phyloP scores from a whole-genome alignment of 345 rosid genomes.

The Streptanthus diversifolius region DNA sequence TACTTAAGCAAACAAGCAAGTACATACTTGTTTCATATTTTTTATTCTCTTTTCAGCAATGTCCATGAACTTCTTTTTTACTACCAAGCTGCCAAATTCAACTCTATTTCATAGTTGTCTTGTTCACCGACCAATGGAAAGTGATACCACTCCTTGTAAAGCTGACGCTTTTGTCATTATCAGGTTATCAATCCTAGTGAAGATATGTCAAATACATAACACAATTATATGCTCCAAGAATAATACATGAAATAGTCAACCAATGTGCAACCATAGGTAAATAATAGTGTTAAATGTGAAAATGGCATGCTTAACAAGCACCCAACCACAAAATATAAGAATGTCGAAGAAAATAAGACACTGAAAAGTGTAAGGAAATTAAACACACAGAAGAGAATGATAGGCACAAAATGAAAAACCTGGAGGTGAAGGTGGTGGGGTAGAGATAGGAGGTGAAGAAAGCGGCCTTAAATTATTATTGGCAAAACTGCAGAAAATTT shows the following conservation, averaged over 20 bases:
- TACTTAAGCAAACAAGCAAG: slow-evolving; percentile 1
- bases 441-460: slow-evolving; percentile 59
- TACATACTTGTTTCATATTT: neutral
- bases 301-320: neutral
- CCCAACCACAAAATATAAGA: neutral
- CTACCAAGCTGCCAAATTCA: neutral
- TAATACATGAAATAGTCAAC: neutral
- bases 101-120: neutral
- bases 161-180: neutral
- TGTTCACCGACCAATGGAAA: neutral
- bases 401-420: slow-evolving; percentile 39
- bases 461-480: slow-evolving; percentile 28
- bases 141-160: neutral
- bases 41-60: neutral
- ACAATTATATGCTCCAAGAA: neutral
- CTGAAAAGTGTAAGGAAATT: neutral
- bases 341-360: neutral
- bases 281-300: no score
- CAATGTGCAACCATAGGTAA: no score
- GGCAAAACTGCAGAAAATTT: slow-evolving; percentile 52
- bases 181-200: neutral
- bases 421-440: slow-evolving; percentile 37
- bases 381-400: neutral
- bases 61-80: neutral
- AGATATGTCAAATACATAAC: neutral